Evolutionary conservation across 805 yeast genomes (phyloP), one percentile per base, ranked within the genome.

Genomic region (Monosporozyma servazzii): DNA sequence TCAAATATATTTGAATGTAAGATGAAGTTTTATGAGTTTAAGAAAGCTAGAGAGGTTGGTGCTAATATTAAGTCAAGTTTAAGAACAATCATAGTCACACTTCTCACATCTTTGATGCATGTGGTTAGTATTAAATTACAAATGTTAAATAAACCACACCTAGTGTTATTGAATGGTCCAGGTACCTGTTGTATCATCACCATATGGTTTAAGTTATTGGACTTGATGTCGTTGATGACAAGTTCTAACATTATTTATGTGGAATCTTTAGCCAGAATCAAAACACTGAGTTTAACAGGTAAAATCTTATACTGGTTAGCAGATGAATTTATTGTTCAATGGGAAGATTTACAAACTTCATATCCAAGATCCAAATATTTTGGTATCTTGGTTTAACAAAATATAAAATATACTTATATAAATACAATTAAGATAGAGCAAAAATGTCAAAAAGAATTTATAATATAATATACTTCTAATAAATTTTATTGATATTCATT

Each of bases 251-350:
- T 93, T 23, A 66, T 93, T 1, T 93, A 91, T 62, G 47, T 55
- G 17, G 58, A 55, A 45, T 55, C 56, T 2, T 30, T 55, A 21
- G 58, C 56, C 5, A 49, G 58, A 45, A 56, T 56, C 15, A 47
- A 75, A 50, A 69, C 72, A 2, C 73, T 93, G 49, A 88, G 96
- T 61, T 68, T 89, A 31, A 81, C 90, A 17, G 99, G 98, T 0
- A 63, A 68, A 47, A 64, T 93, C 18, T 63, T 91, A 13, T 72
- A 85, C 54, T 88, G 88, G 3, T 70, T 93, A 3, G 74, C 82
- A 3, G 86, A 88, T 63, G 72, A 90, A 21, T 86, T 93, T 54
- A 61, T 93, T 1, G 98, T 93, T 8, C 99, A 93, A 65, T 93
- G 99, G 99, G 79, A 78, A 27, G 72, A 74, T 27, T 71, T 93